These are phyloP conservation scores for Populus davidiana DNA, from an alignment of 345 rosid species.

Conservation along the genomic window DNA sequence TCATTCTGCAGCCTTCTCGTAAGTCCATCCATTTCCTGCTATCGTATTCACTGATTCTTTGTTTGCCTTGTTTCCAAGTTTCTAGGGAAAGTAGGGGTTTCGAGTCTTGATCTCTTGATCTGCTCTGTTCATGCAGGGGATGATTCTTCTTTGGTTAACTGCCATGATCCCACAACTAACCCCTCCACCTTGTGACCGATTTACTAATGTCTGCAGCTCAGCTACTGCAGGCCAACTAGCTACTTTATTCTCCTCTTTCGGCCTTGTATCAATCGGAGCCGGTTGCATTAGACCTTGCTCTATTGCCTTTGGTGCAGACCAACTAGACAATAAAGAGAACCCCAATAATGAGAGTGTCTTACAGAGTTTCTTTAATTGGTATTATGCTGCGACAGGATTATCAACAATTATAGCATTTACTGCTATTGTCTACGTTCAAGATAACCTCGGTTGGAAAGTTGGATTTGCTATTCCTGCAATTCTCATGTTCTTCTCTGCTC, in stretches of 20 bases:
- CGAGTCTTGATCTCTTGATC: neutral
- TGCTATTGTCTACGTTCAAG: neutral
- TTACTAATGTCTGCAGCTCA: conserved; percentile 19
- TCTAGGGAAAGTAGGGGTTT: neutral
- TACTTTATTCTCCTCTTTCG: conserved; percentile 25
- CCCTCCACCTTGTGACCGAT: conserved; percentile 31
- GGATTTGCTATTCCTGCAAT: neutral
- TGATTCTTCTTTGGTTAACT: conserved; percentile 40
- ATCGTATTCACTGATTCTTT: neutral
- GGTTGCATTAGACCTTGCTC: conserved; percentile 36
- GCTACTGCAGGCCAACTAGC: conserved; percentile 14
- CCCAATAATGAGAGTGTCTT: neutral
- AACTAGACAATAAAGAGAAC: conserved; percentile 9
- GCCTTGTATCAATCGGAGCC: conserved; percentile 29
- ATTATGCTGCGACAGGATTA: neutral
- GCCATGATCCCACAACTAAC: conserved; percentile 30
- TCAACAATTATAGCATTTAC: neutral
- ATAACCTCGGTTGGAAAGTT: neutral
- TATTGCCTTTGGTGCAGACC: conserved; percentile 37
- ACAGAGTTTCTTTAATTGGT: neutral
- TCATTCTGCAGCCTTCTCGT: conserved; percentile 64
- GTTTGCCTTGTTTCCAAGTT: neutral
- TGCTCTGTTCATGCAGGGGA: neutral
- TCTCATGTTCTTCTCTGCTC: neutral
- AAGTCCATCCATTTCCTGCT: conserved; percentile 4